Evolutionary conservation across 176 grass and related monocot species (phyloP).

Genomic region (Phoenix dactylifera): DNA sequence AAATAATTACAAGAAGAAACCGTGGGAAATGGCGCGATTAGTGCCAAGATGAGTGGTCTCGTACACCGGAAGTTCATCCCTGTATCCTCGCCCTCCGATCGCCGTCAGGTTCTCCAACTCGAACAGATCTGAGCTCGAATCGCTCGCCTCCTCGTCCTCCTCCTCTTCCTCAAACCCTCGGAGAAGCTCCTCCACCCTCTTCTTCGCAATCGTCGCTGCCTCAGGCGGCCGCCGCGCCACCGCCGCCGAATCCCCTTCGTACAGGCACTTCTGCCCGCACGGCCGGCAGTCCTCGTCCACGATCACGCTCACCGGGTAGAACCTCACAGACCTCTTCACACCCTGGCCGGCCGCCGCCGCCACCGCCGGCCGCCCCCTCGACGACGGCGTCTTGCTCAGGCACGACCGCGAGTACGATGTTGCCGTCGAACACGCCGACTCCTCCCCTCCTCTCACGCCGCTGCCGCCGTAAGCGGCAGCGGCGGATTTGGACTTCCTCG

Average conservation of each 20-base stretch:
- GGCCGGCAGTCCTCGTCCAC: constrained; percentile 19
- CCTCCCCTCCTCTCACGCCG: not conserved
- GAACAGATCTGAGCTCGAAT: constrained; percentile 98
- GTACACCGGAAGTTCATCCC: constrained; percentile 94
- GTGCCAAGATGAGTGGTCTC: constrained; percentile 64
- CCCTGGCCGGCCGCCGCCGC: not conserved
- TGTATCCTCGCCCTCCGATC: constrained; percentile 20
- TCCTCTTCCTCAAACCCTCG: constrained; percentile 58
- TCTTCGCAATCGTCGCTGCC: constrained; percentile 29
- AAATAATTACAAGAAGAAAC: constrained; percentile 22
- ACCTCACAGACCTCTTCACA: constrained; percentile 62
- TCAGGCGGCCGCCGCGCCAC: constrained; percentile 12
- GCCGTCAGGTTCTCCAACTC: constrained; percentile 70
- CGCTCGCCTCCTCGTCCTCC: constrained; percentile 59
- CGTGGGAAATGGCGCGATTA: constrained; percentile 38
- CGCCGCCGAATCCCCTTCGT: constrained; percentile 17
- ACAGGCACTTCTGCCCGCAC: constrained; percentile 14
- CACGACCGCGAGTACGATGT: constrained; percentile 76
- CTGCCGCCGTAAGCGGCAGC: not conserved
- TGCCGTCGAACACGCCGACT: constrained; percentile 67
- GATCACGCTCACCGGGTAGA: constrained; percentile 33
- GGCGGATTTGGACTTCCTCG: constrained; percentile 15
- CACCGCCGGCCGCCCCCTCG: constrained; percentile 20
- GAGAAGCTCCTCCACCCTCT: constrained; percentile 48
- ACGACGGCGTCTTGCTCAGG: constrained; percentile 91